These are phyloP conservation scores for Anastatica hierochuntica DNA, from an alignment of 345 rosid species.

Conservation along the genomic window DNA sequence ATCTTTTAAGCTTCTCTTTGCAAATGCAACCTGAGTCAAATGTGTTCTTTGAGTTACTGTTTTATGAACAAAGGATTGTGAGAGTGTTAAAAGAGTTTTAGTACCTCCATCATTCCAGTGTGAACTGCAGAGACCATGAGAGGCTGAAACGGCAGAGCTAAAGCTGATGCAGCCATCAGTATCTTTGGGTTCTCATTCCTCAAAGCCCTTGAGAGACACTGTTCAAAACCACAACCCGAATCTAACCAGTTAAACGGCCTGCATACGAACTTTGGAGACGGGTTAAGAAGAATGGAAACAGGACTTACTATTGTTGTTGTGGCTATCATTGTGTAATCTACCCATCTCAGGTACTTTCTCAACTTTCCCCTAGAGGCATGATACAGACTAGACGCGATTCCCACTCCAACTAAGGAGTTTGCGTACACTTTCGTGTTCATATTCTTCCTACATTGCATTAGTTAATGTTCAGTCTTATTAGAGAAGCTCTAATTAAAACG, in stretches of 20 bases:
- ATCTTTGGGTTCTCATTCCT: conserved; percentile 85
- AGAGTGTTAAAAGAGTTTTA: not conserved
- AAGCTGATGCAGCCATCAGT: conserved; percentile 92
- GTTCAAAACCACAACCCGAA: conserved; percentile 1
- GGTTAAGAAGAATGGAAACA: not conserved
- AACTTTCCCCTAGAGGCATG: conserved; percentile 78
- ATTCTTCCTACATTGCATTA: conserved; percentile 47
- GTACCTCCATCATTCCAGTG: conserved; percentile 96
- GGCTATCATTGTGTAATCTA: conserved; percentile 91
- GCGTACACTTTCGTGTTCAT: conserved; percentile 66
- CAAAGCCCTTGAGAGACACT: conserved; percentile 85
- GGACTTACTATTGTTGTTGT: conserved; percentile 63
- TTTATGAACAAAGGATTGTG: not conserved
- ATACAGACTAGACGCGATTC: conserved; percentile 75
- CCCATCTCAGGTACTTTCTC: conserved; percentile 80
- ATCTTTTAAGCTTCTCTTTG: conserved; percentile 62
- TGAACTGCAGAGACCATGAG: conserved; percentile 89
- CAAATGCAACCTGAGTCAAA: conserved; percentile 58
- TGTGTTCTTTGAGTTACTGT: too few relatives aligned
- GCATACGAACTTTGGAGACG: not conserved
- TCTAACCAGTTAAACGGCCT: not conserved
- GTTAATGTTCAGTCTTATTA: not conserved
- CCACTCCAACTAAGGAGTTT: conserved; percentile 91
- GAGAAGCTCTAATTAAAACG: too few relatives aligned
- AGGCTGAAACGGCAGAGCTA: conserved; percentile 76